These are phyloP conservation scores for Scytalidium lignicola DNA, from an alignment of 2,329 filamentous ascomycete species.

Conservation along the genomic window DNA sequence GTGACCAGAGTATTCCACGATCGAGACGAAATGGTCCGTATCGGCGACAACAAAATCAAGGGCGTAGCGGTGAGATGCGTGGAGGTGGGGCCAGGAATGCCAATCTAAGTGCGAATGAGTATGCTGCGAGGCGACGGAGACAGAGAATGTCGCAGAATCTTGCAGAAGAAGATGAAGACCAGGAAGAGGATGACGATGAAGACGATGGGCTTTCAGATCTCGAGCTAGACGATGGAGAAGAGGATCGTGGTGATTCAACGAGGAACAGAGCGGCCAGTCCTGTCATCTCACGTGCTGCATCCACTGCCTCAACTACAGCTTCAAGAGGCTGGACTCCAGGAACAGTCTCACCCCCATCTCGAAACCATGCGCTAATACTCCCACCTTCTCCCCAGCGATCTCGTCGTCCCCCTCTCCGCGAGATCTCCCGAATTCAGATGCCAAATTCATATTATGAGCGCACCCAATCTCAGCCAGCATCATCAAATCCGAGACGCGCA, in stretches of 20 bases:
- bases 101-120: background rate
- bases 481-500: background rate
- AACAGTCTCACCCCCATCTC: background rate
- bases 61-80: background rate
- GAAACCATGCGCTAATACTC: background rate
- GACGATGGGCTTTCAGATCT: too few species aligned
- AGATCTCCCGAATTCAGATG: conserved; percentile 16
- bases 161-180: background rate
- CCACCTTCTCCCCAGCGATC: background rate
- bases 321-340: background rate
- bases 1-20: conserved; percentile 55
- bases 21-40: conserved; percentile 14
- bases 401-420: conserved; percentile 1
- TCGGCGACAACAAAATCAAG: background rate
- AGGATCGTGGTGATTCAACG: background rate
- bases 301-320: background rate
- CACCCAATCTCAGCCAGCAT: conserved; percentile 19
- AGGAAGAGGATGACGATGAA: background rate
- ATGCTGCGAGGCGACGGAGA: background rate
- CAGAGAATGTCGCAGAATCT: background rate
- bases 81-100: background rate
- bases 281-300: background rate
- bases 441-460: conserved; percentile 40
- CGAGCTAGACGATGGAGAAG: background rate
- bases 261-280: background rate